Conservation (phyloP, 108 stramenopile genomes). For the Nitzschia palea region DNA sequence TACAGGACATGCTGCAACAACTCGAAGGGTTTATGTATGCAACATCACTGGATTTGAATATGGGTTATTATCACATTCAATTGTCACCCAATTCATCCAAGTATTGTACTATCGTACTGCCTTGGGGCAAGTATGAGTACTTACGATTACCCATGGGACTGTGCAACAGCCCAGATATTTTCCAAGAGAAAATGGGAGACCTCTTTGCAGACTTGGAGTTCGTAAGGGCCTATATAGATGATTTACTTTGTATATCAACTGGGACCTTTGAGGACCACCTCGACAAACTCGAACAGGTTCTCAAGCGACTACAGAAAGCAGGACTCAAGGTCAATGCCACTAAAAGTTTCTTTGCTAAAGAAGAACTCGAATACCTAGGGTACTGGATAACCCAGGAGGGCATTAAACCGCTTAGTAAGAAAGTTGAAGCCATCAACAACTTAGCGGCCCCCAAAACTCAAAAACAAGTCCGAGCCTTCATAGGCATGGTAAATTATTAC, state of each 20-base stretch:
- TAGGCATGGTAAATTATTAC: constrained; percentile 54
- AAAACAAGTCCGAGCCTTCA: constrained; percentile 39
- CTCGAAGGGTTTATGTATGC: constrained; percentile 23
- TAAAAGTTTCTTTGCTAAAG: constrained; percentile 17
- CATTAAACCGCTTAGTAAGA: constrained; percentile 37
- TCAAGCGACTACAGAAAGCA: constrained; percentile 12
- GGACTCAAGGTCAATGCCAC: constrained; percentile 23
- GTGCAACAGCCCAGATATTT: constrained; percentile 23
- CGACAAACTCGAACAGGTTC: constrained; percentile 14
- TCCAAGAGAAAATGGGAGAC: constrained; percentile 35
- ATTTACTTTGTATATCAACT: constrained; percentile 19
- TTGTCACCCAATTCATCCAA: constrained; percentile 17
- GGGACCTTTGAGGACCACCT: constrained; percentile 28
- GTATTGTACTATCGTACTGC: constrained; percentile 23
- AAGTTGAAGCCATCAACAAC: constrained; percentile 37
- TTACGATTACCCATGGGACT: constrained; percentile 26
- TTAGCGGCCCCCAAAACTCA: constrained; percentile 26
- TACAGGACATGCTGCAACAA: constrained; percentile 31
- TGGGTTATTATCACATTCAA: constrained; percentile 41
- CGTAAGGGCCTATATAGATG: constrained; percentile 37
- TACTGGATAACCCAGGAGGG: constrained; percentile 32
- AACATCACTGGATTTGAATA: constrained; percentile 32
- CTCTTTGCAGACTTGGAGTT: constrained; percentile 20
- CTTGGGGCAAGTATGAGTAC: constrained; percentile 31
- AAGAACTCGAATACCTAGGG: constrained; percentile 40